phyloP scores from a whole-genome alignment of 331 rosid species.

The Arachis monticola region DNA sequence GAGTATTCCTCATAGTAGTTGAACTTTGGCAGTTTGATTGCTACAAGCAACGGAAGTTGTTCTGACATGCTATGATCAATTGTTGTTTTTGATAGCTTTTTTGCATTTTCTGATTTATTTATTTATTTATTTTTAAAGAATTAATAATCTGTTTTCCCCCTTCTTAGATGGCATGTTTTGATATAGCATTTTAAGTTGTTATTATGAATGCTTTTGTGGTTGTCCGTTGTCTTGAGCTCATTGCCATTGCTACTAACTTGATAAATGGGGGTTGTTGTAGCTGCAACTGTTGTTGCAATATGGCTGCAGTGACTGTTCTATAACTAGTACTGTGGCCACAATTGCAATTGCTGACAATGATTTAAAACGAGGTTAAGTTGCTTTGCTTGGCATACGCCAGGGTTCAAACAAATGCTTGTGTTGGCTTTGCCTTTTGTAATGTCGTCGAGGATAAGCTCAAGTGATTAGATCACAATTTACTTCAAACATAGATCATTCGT shows the following conservation, averaged over 20 bases:
- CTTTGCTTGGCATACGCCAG: slow-evolving; percentile 1
- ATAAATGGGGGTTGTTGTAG: background rate
- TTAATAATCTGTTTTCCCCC: background rate
- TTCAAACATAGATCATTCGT: background rate
- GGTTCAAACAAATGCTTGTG: background rate
- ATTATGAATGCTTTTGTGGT: background rate
- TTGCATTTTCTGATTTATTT: slow-evolving; percentile 2
- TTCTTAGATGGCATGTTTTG: background rate
- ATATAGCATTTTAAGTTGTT: background rate
- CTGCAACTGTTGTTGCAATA: background rate
- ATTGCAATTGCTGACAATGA: background rate
- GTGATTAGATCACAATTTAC: background rate
- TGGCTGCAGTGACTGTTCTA: background rate
- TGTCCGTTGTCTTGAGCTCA: background rate
- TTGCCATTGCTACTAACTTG: background rate
- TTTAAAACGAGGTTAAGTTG: background rate
- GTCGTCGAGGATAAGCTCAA: background rate
- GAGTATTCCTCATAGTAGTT: background rate
- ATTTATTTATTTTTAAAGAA: background rate
- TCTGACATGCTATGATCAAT: slow-evolving; percentile 12
- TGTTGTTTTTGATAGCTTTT: slow-evolving; percentile 4
- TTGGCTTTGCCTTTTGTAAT: background rate
- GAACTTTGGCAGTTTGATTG: background rate
- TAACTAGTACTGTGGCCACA: background rate
- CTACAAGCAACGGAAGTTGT: background rate